Evolutionary conservation across 2,329 filamentous ascomycete genomes (phyloP), one percentile per base, ranked within the genome.

Genomic region (Zymoseptoria passerinii): DNA sequence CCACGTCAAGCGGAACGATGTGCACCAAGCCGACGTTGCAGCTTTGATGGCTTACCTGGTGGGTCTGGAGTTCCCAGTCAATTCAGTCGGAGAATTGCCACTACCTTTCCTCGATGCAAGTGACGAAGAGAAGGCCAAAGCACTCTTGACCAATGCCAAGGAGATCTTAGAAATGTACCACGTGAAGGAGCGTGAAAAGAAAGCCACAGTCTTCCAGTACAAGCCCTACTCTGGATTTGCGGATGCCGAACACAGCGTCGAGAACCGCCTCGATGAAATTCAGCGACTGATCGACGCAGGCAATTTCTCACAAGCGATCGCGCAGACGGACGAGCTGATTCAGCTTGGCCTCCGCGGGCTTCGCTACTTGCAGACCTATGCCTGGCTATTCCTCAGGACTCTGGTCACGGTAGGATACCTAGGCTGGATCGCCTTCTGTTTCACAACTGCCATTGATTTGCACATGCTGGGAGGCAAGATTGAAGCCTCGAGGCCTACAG

Each of bases 311-410:
- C 83, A 89, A 65, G 90, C 92, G 1, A 96, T 97, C 66, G 78
- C 84, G 58, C 83, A 89, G 67, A 90, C 89, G 1, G 85, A 88
- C 49, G 82, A 85, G 28, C 79, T 99, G 13, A 88, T 97, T 60
- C 82, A 87, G 59, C 76, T 89, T 54, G 87, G 85, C 1, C 80
- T 99, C 1, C 83, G 90, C 61, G 94, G 94, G 7, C 77, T 99
- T 60, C 84, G 94, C 54, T 99, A 99, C 72, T 81, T 99, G 27
- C 94, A 99, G 74, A 99, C 92, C 0, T 99, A 99, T 68, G 94
- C 99, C 76, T 99, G 94, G 94, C 80, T 99, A 2, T 99, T 99
- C 75, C 77, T 99, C 40, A 83, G 94, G 60, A 88, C 90, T 1
- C 80, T 99, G 53, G 88, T 99, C 60, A 96, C 94, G 1, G 71